These are phyloP conservation scores for Dactylonectria estremocensis DNA, from an alignment of 2,329 filamentous ascomycete species.

Conservation along the genomic window DNA sequence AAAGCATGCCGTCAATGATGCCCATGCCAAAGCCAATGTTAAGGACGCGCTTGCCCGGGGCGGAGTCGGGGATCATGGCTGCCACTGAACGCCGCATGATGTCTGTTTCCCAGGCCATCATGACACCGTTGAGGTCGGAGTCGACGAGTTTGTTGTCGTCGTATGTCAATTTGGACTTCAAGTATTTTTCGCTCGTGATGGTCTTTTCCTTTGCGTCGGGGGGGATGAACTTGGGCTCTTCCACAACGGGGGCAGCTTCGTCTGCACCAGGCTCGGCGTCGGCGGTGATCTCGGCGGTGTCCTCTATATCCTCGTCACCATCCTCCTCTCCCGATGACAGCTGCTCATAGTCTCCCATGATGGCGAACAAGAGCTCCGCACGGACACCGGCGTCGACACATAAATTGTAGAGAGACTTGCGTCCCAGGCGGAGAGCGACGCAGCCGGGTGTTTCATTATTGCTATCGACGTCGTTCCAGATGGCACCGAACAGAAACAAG, in stretches of 20 bases:
- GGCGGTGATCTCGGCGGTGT: conserved; percentile 59
- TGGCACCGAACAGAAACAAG: conserved; percentile 88
- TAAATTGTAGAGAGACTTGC: conserved; percentile 81
- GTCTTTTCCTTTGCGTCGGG: conserved; percentile 58
- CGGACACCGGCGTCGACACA: conserved; percentile 93
- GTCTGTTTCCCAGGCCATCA: conserved; percentile 93
- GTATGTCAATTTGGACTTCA: conserved; percentile 77
- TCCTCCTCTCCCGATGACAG: conserved; percentile 72
- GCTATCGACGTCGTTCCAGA: conserved; percentile 95
- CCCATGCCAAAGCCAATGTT: conserved; percentile 95
- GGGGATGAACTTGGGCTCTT: conserved; percentile 51
- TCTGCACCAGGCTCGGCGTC: conserved; percentile 53
- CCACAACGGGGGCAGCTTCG: conserved; percentile 49
- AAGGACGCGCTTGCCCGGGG: conserved; percentile 76
- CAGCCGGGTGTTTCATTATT: conserved; percentile 94
- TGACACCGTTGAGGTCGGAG: conserved; percentile 84
- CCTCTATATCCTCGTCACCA: conserved; percentile 65
- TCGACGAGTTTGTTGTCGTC: conserved; percentile 79
- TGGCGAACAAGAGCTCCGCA: conserved; percentile 87
- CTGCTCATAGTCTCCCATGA: conserved; percentile 86
- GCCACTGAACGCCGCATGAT: conserved; percentile 87
- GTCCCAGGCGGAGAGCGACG: conserved; percentile 79
- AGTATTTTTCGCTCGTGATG: conserved; percentile 77
- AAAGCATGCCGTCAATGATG: conserved; percentile 85
- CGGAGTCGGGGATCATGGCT: conserved; percentile 67